phyloP scores from a whole-genome alignment of 371 early-diverging fungal species.

The Blakeslea trispora region DNA sequence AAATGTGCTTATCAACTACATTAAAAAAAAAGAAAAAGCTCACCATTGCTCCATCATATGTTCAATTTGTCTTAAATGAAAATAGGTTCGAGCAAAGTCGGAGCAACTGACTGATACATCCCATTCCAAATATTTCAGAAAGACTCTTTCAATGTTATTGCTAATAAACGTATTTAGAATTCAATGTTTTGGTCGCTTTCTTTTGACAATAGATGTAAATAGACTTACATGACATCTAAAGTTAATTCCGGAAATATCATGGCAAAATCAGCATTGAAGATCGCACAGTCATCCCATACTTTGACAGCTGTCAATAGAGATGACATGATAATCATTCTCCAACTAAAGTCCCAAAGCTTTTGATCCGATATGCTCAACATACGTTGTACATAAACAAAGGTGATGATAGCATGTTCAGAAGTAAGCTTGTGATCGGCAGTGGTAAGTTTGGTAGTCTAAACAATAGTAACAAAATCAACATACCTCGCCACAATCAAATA shows the following conservation, averaged over 20 bases:
- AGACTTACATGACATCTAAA: constrained; percentile 30
- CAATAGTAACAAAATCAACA: not conserved
- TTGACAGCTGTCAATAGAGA: constrained; percentile 74
- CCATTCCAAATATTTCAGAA: constrained; percentile 21
- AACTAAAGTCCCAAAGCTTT: constrained; percentile 67
- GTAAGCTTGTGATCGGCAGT: constrained; percentile 40
- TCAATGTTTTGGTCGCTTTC: too few species aligned
- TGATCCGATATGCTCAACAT: constrained; percentile 66
- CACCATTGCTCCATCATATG: constrained; percentile 22
- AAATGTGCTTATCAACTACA: too few species aligned
- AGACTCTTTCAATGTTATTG: constrained; percentile 22
- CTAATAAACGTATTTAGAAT: constrained; percentile 5
- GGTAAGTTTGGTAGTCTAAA: not conserved
- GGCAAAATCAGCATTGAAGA: constrained; percentile 83
- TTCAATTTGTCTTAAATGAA: constrained; percentile 17
- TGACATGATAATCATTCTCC: constrained; percentile 73
- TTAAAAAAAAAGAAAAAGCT: not conserved
- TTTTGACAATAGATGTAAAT: too few species aligned
- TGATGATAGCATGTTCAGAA: constrained; percentile 74
- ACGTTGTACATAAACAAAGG: constrained; percentile 72
- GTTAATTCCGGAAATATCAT: constrained; percentile 68
- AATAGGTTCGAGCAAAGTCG: constrained; percentile 21
- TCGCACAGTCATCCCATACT: constrained; percentile 89
- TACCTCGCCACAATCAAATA: constrained; percentile 61
- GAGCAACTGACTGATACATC: constrained; percentile 23